A percentile compares a stretch with the other conserved stretches of the same genome.
Conservation (phyloP, 2,329 filamentous ascomycete genomes). For the Podosphaera aphanis region DNA sequence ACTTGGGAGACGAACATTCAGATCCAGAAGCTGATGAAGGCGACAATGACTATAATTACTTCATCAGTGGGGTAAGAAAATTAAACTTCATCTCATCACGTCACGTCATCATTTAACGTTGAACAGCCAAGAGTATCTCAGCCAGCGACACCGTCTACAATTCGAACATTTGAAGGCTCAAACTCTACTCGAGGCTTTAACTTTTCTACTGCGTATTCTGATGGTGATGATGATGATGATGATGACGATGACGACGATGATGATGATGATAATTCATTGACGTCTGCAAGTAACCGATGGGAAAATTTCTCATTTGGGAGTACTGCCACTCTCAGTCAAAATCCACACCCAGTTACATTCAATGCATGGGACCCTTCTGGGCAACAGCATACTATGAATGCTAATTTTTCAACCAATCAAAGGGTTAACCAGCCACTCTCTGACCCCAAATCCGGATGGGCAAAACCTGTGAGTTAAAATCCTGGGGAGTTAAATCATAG, state of each 20-base stretch:
- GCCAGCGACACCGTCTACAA: not conserved
- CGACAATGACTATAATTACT: slow-evolving; percentile 1
- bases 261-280: not conserved
- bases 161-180: not conserved
- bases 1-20: not conserved
- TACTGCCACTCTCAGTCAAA: not conserved
- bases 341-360: slow-evolving; percentile 1
- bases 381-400: slow-evolving; percentile 2
- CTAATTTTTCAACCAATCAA: not conserved
- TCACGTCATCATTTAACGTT: not conserved
- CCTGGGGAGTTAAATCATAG: too few relatives aligned
- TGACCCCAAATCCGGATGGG: not conserved
- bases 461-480: not conserved
- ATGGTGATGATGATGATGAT: not conserved
- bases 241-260: not conserved
- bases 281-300: slow-evolving; percentile 8
- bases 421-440: not conserved
- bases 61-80: slow-evolving; percentile 1
- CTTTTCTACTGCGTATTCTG: not conserved
- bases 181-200: not conserved
- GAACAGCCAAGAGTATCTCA: not conserved
- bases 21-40: slow-evolving; percentile 4
- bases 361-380: slow-evolving; percentile 6
- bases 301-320: slow-evolving; percentile 2
- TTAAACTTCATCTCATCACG: not conserved